These are phyloP conservation scores for Penicillium samsonianum DNA, from an alignment of 495 filamentous ascomycete species.

Conservation along the genomic window DNA sequence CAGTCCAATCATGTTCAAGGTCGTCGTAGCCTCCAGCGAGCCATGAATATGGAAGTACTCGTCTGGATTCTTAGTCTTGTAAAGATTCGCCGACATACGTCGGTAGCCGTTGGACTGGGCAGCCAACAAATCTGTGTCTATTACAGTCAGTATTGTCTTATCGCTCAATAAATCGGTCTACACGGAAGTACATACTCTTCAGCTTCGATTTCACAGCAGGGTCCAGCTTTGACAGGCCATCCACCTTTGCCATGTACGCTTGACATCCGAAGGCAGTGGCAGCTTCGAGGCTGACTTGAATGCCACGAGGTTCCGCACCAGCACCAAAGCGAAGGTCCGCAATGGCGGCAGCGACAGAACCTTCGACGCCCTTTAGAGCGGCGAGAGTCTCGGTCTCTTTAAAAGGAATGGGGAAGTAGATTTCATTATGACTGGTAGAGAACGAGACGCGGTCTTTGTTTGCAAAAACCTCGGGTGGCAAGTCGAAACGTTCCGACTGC, in stretches of 20 bases:
- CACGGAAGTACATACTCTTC: conserved; percentile 52
- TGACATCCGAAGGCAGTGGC: conserved; percentile 69
- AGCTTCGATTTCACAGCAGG: conserved; percentile 59
- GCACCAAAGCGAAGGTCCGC: conserved; percentile 56
- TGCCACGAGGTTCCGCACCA: conserved; percentile 36
- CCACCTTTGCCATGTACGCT: conserved; percentile 70
- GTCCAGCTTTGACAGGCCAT: conserved; percentile 66
- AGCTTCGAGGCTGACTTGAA: conserved; percentile 63
- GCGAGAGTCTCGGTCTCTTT: conserved; percentile 69
- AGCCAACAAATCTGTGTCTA: conserved; percentile 69
- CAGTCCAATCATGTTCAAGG: conserved; percentile 71
- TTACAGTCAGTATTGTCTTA: conserved; percentile 19
- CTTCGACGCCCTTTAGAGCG: conserved; percentile 70
- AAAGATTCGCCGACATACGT: conserved; percentile 73
- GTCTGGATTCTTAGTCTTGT: conserved; percentile 63
- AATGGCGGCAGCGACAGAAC: conserved; percentile 63
- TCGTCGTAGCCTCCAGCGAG: conserved; percentile 68
- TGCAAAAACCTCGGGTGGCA: conserved; percentile 39
- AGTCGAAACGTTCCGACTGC: conserved; percentile 38
- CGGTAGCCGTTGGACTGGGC: conserved; percentile 75
- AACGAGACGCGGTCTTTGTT: conserved; percentile 44
- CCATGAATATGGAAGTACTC: conserved; percentile 80
- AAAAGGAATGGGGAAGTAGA: conserved; percentile 65
- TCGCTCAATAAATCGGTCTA: not conserved
- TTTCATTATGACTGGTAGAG: conserved; percentile 41